Base-by-base conservation (phyloP, 2,329 filamentous ascomycete species). In the Pseudogymnoascus sp. region DNA sequence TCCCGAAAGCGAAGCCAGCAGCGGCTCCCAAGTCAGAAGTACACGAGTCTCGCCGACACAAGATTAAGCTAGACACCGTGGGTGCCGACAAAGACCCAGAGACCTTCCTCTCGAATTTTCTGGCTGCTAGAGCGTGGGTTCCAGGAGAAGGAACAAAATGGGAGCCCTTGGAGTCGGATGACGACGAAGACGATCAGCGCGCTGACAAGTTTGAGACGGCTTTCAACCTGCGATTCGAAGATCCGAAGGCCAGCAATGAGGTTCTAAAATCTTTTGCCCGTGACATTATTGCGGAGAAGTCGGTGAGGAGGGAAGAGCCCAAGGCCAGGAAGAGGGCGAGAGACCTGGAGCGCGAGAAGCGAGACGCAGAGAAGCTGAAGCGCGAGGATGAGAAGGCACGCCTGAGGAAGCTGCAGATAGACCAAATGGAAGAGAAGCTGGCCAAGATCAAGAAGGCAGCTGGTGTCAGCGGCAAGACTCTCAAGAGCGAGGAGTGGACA, bases 161-260 rank as follows among this genome's bases (percentile, higher is more conserved):
- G 76, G 82, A 93, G 69, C 90, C 93, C 0, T 89, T 99, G 64
- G 91, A 97, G 72, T 96, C 92, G 0, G 95, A 99, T 69, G 92
- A 97, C 61, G 91, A 82, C 2, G 81, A 82, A 59, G 79, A 90
- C 46, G 85, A 90, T 31, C 82, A 84, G 28, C 82, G 85, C 53
- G 93, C 93, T 25, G 93, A 97, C 50, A 86, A 89, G 65, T 96
- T 93, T 71, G 95, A 99, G 77, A 84, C 90, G 67, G 93, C 93
- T 4, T 99, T 96, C 78, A 99, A 99, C 77, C 78, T 97, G 77
- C 89, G 95, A 36, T 99, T 99, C 72, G 95, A 99, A 74, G 90
- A 97, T 70, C 92, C 95, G 0, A 84, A 84, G 65, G 92, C 90
- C 73, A 87, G 90, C 70, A 97, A 97, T 73, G 91, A 96, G 76